Evolutionary conservation across 2,329 filamentous ascomycete species (phyloP), one percentile per base, ranked within the genome.

Genomic region (Cadophora gregata): DNA sequence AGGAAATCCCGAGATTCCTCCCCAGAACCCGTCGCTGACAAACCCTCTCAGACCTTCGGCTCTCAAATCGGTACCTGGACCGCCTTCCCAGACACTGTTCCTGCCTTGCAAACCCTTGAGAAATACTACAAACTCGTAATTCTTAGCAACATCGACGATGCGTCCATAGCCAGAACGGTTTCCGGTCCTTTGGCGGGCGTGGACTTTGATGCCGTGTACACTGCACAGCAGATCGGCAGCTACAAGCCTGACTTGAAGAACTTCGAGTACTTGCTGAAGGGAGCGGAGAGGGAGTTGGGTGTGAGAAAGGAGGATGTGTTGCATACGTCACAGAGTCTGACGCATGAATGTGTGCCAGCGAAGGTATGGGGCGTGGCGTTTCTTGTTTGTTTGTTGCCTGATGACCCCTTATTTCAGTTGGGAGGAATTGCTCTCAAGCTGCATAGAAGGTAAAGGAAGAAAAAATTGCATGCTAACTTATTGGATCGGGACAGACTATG

Each of bases 301-400:
- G 75, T 90, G 0, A 78, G 80, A 59, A 86, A 85, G 70, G 78
- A 79, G 0, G 76, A 85, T 71, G 81, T 92, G 8, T 73, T 91
- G 63, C 87, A 90, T 78, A 88, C 87, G n/a, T 89, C 90, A 19
- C 88, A 92, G 78, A 90, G 87, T 67, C 82, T 91, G 76, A 87
- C 84, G 55, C 87, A 91, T 73, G 91, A 93, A 76, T 89, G 92
- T 77, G 82, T 84, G 42, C 88, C 90, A 0, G 88, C 87, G 2
- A 84, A 83, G 76, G 58, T 60, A 47, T n/a, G 58, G 3, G 21
- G 27, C 6, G 5, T 42, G 5, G 33, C 9, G 19, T 48, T 45
- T 25, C n/a, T 45, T 21, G n/a, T 31, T 48, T 25, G 3, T 21
- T 6, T n/a, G n/a, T n/a, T n/a, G n/a, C n/a, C n/a, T n/a, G n/a